Percentiles rank a stretch among this genome's conserved stretches.
Evolutionary conservation across 192 early-diverging fungal species (phyloP).

Genomic region (Podila minutissima): DNA sequence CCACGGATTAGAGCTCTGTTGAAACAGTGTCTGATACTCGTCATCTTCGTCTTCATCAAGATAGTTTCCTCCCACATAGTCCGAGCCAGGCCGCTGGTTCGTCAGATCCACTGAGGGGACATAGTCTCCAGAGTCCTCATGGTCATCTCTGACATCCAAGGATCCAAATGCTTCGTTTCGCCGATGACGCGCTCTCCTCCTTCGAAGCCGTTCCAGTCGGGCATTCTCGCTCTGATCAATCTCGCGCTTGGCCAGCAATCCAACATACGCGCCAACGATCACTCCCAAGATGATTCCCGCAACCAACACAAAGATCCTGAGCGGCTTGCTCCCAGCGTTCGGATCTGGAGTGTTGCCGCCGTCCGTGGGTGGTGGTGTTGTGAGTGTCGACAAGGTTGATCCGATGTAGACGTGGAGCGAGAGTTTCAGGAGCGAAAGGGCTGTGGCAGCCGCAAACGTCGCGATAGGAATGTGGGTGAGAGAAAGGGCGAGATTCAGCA

Average conservation of each 20-base stretch:
- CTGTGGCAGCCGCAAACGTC: constrained; percentile 60
- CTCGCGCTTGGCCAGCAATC: constrained; percentile 51
- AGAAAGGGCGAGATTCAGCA: constrained; percentile 68
- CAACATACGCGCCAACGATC: constrained; percentile 62
- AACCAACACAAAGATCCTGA: constrained; percentile 25
- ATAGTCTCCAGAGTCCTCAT: not conserved
- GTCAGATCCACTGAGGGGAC: not conserved
- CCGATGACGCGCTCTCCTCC: constrained; percentile 14
- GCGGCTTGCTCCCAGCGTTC: constrained; percentile 14
- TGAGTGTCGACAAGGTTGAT: constrained; percentile 62
- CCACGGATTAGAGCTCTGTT: not conserved
- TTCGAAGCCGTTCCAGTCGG: not conserved
- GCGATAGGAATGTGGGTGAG: constrained; percentile 62
- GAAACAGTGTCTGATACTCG: constrained; percentile 29
- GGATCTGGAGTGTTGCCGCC: constrained; percentile 11
- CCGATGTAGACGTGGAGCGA: constrained; percentile 71
- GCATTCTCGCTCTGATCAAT: constrained; percentile 51
- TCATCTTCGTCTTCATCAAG: constrained; percentile 47
- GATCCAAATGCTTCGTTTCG: constrained; percentile 1
- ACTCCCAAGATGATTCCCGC: constrained; percentile 50
- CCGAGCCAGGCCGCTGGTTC: not conserved
- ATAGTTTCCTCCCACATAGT: constrained; percentile 6
- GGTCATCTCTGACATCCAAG: too few relatives aligned
- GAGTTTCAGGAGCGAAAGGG: constrained; percentile 64
- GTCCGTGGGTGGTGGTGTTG: constrained; percentile 25